Percentiles rank a stretch among this genome's conserved stretches.
Evolutionary conservation across 2,329 filamentous ascomycete species (phyloP).

Genomic region (Botryotinia calthae): DNA sequence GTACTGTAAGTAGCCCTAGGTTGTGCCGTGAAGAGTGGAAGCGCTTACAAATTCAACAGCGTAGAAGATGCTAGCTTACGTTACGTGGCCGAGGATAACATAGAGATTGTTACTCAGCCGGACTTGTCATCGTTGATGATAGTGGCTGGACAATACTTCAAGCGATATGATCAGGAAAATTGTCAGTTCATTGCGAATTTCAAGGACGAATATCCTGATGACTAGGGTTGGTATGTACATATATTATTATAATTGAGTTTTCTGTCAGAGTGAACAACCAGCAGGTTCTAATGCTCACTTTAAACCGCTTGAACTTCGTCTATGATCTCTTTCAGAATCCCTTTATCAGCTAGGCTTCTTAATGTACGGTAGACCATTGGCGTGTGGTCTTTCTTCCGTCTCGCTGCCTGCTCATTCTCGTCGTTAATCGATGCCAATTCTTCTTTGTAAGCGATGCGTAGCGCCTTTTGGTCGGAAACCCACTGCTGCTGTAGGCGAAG

Average conservation of each 20-base stretch:
- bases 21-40: constrained; percentile 16
- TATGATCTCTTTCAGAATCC: constrained; percentile 51
- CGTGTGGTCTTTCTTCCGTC: constrained; percentile 65
- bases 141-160: constrained; percentile 82
- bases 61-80: constrained; percentile 66
- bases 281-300: constrained; percentile 1
- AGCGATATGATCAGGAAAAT: constrained; percentile 68
- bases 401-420: constrained; percentile 52
- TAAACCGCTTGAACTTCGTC: constrained; percentile 20
- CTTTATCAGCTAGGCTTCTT: constrained; percentile 64
- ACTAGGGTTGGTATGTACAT: constrained; percentile 46
- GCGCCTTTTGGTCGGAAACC: constrained; percentile 42
- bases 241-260: neutral
- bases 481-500: constrained; percentile 43
- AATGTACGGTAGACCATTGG: constrained; percentile 69
- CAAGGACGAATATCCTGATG: constrained; percentile 79
- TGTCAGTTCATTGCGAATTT: constrained; percentile 81
- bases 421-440: constrained; percentile 48
- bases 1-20: constrained; percentile 65
- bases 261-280: neutral
- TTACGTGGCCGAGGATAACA: constrained; percentile 80
- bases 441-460: constrained; percentile 48
- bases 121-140: constrained; percentile 61
- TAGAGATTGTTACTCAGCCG: constrained; percentile 56
- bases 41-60: constrained; percentile 43